Evolutionary conservation across 176 grass and related monocot genomes (phyloP).

Genomic region (Puya raimondii): DNA sequence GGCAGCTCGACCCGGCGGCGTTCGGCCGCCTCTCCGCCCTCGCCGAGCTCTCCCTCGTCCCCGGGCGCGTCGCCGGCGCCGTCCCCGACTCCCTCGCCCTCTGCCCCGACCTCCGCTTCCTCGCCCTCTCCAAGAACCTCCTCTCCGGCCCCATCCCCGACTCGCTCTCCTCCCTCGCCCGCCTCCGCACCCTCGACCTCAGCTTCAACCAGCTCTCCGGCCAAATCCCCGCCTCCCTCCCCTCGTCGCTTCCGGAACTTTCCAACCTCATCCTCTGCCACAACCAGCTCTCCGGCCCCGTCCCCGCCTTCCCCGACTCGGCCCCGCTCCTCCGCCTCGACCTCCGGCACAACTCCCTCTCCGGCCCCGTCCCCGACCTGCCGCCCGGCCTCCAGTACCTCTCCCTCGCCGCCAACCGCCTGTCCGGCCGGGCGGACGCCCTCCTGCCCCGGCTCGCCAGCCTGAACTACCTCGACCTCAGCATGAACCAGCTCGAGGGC

Average conservation of each 20-base stretch:
- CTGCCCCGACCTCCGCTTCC: conserved; percentile 55
- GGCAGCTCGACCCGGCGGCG: conserved; percentile 48
- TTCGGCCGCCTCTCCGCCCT: conserved; percentile 50
- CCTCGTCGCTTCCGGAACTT: conserved; percentile 34
- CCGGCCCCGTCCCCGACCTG: conserved; percentile 45
- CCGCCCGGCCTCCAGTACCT: conserved; percentile 58
- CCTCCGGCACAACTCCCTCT: conserved; percentile 66
- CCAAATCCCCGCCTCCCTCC: conserved; percentile 42
- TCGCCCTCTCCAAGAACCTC: conserved; percentile 94
- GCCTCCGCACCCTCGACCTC: conserved; percentile 79
- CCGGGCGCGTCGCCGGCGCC: conserved; percentile 55
- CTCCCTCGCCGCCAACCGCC: conserved; percentile 52
- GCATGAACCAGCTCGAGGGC: conserved; percentile 69
- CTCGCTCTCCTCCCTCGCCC: conserved; percentile 42
- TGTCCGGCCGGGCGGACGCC: conserved; percentile 38
- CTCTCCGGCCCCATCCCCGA: conserved; percentile 52
- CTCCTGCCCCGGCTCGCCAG: conserved; percentile 38
- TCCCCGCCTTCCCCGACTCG: conserved; percentile 51
- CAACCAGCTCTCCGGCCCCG: conserved; percentile 56
- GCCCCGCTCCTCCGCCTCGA: conserved; percentile 66
- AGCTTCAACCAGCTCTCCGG: conserved; percentile 90
- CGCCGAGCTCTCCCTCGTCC: conserved; percentile 77
- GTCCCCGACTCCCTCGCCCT: conserved; percentile 44
- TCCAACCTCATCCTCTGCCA: conserved; percentile 81
- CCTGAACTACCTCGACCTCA: conserved; percentile 76